Evolutionary conservation across 1,284 basidiomycete genomes (phyloP), one percentile per base, ranked within the genome.

Genomic region (Ceratobasidium sp.): DNA sequence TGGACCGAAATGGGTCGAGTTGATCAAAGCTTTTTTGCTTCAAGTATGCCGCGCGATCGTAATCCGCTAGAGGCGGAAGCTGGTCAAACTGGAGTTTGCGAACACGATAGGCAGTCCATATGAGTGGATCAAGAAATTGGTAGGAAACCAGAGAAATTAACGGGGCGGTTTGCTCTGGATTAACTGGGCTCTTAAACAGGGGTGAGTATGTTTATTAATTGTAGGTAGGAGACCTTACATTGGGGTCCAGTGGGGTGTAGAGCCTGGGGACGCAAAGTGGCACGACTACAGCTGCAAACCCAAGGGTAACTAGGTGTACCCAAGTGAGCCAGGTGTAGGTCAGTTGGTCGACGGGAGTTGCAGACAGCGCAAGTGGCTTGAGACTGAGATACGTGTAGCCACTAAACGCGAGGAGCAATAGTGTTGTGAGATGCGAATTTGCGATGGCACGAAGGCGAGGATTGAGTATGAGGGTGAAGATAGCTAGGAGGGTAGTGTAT

Each of bases 111-210:
- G 80, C 79, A 17, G 50, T 38, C 79, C 81, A 83, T n/a, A 87
- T 80, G 23, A 84, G 78, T 0, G 82, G 82, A 52, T 84, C 83
- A 7, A 86, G 64, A 80, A 83, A 87, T 1, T 78, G 77, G 74
- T 83, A 86, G 3, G 82, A 78, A 33, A 82, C 23, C 65, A 85
- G 77, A 0, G 84, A 84, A 10, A 84, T 61, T 10, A 82, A 48
- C 0, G 85, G 84, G 0, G 85, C 84, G 0, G 85, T 86, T 80
- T 87, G 86, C 77, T 86, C 85, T 2, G 85, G 83, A 62, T 80
- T 83, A 1, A 80, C 10, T 50, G 77, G 68, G 50, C 64, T 61
- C 77, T 80, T 38, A 17, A 13, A 33, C 71, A 33, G 38, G 1
- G 23, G 10, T 65, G 48, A 26, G 44, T 46, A 50, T 15, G 15